Conservation (phyloP, 768 basidiomycete genomes). For the Lactifluus piperatus region DNA sequence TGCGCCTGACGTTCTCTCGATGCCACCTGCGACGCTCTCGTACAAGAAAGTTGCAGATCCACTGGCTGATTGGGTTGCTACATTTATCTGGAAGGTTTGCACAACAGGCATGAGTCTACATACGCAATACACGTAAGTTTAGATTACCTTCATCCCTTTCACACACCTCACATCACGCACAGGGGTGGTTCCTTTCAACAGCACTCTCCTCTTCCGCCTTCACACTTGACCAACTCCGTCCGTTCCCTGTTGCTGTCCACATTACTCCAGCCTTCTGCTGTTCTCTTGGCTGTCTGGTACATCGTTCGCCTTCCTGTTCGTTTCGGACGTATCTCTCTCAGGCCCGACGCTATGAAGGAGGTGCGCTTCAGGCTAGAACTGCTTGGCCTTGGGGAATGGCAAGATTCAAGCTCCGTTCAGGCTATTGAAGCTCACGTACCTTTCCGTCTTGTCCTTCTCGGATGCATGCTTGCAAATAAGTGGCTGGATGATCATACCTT, state of each 20-base stretch:
- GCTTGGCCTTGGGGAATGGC: slow-evolving; percentile 37
- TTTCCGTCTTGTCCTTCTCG: slow-evolving; percentile 68
- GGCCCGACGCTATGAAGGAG: slow-evolving; percentile 49
- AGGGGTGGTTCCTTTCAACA: slow-evolving; percentile 23
- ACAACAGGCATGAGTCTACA: slow-evolving; percentile 62
- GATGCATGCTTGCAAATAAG: slow-evolving; percentile 82
- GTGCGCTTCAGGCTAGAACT: slow-evolving; percentile 55
- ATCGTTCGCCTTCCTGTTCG: slow-evolving; percentile 68
- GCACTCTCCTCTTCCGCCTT: slow-evolving; percentile 41
- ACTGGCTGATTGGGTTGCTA: slow-evolving; percentile 69
- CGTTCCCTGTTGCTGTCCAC: slow-evolving; percentile 73
- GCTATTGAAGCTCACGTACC: slow-evolving; percentile 50
- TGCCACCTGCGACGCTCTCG: slow-evolving; percentile 41
- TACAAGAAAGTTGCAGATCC: slow-evolving; percentile 74
- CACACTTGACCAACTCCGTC: slow-evolving; percentile 48
- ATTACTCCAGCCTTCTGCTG: slow-evolving; percentile 71
- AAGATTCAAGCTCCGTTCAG: slow-evolving; percentile 37
- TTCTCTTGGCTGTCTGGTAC: slow-evolving; percentile 75
- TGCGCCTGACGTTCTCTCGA: slow-evolving; percentile 34
- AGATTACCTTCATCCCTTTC: background rate
- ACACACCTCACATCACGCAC: slow-evolving; percentile 1
- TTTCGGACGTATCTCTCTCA: slow-evolving; percentile 44
- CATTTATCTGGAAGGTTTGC: slow-evolving; percentile 77
- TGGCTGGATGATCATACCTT: slow-evolving; percentile 87
- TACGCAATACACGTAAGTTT: slow-evolving; percentile 46